Conservation (phyloP, 129 eudicot species). For the Silybum marianum region DNA sequence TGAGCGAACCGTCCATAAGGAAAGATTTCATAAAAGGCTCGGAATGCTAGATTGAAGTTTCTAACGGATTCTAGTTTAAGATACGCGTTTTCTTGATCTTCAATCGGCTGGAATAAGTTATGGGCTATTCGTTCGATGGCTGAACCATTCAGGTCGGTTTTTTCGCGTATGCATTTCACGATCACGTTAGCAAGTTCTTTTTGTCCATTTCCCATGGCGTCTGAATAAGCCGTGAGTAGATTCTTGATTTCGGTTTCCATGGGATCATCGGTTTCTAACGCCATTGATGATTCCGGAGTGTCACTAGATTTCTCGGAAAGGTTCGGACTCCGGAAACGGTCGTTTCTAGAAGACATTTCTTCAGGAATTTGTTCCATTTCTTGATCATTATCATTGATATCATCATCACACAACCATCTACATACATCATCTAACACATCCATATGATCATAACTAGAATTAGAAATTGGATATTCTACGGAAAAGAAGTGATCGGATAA, state of each 20-base stretch:
- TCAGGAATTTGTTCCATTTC: background rate
- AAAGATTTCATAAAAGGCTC: constrained; percentile 53
- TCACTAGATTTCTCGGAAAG: constrained; percentile 28
- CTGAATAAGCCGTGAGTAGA: constrained; percentile 57
- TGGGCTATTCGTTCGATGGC: constrained; percentile 44
- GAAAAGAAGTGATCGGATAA: constrained; percentile 24
- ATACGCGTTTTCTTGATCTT: constrained; percentile 37
- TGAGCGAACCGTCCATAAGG: constrained; percentile 61
- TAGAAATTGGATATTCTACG: background rate
- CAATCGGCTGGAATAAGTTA: constrained; percentile 38
- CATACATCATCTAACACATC: constrained; percentile 29
- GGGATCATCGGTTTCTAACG: constrained; percentile 5
- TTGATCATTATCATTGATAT: constrained; percentile 15
- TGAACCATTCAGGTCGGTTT: constrained; percentile 43
- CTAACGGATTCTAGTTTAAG: constrained; percentile 44
- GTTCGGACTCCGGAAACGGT: background rate
- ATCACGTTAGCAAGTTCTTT: constrained; percentile 48
- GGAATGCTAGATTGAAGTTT: constrained; percentile 50
- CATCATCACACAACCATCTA: constrained; percentile 40
- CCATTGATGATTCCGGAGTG: constrained; percentile 11
- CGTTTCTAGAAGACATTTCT: background rate
- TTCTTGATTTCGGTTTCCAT: constrained; percentile 40
- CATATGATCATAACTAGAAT: background rate
- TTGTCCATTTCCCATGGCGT: constrained; percentile 46
- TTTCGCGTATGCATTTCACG: constrained; percentile 34